Percentiles rank a stretch among this genome's conserved stretches.
Conservation (phyloP, 768 basidiomycete species). For the Amanita subjunquillea region DNA sequence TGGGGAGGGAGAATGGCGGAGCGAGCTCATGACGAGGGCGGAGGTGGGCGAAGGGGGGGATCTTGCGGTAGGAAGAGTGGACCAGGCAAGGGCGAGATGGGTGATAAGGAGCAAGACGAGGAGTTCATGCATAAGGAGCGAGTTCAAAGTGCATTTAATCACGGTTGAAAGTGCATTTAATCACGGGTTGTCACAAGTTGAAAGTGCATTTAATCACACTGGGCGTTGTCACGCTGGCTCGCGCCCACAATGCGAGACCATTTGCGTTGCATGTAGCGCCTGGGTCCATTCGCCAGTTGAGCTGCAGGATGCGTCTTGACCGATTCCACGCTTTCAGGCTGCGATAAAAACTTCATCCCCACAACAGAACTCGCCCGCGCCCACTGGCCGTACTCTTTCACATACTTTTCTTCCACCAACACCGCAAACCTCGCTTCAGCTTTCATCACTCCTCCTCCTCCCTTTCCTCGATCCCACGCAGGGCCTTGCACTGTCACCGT, state of each 20-base stretch:
- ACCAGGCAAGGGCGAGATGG: background rate
- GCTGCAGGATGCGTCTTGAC: background rate
- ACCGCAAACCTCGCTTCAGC: conserved; percentile 1
- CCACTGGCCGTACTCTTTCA: background rate
- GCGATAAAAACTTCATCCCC: background rate
- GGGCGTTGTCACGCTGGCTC: background rate
- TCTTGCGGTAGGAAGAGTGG: background rate
- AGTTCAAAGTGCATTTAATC: no score
- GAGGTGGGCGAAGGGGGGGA: conserved; percentile 2
- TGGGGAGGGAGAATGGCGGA: conserved; percentile 11
- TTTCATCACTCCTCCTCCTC: background rate
- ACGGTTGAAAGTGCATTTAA: no score
- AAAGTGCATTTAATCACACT: no score
- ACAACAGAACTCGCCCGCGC: background rate
- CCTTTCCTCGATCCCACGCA: background rate
- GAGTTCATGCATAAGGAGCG: no score
- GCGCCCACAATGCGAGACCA: background rate
- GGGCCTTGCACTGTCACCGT: background rate
- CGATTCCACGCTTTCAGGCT: background rate
- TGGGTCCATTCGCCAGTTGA: background rate
- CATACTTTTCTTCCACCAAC: background rate
- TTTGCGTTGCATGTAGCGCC: background rate
- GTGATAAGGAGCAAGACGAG: no score
- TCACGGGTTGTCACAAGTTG: no score
- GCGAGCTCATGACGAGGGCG: conserved; percentile 11